phyloP scores from a whole-genome alignment of 257 asterid species.

The Lavandula angustifolia region DNA sequence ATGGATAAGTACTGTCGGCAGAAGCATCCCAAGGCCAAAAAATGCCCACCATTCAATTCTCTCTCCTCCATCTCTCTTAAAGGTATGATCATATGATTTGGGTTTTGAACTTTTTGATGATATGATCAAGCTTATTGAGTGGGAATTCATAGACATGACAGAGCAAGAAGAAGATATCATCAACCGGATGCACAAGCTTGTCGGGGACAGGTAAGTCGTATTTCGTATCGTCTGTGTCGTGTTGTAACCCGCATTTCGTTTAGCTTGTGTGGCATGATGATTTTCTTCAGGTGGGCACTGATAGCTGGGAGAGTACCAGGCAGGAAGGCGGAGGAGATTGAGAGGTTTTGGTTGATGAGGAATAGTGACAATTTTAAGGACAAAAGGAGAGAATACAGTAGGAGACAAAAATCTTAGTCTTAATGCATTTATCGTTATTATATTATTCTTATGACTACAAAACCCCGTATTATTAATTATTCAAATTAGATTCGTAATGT shows the following conservation, averaged over 20 bases:
- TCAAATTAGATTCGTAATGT: too few relatives aligned
- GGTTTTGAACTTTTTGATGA: background rate
- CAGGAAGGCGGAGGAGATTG: conserved; percentile 65
- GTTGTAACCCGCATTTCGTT: background rate
- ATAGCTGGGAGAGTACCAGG: conserved; percentile 82
- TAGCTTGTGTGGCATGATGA: too few relatives aligned
- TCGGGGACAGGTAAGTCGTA: conserved; percentile 61
- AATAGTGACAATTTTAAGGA: conserved; percentile 41
- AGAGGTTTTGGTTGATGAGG: conserved; percentile 76
- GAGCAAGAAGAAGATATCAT: conserved; percentile 72
- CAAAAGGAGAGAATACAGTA: conserved; percentile 22
- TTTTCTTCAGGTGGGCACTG: conserved; percentile 54
- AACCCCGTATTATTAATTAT: too few relatives aligned
- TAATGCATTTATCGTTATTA: too few relatives aligned
- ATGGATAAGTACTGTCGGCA: conserved; percentile 36
- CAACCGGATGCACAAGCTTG: conserved; percentile 72
- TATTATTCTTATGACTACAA: too few relatives aligned
- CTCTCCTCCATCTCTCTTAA: background rate
- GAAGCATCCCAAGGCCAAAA: conserved; percentile 27
- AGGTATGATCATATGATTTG: too few relatives aligned
- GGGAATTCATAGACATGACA: conserved; percentile 65
- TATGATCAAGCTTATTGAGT: conserved; percentile 31
- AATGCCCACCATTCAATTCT: background rate
- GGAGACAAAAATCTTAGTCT: conserved; percentile 12
- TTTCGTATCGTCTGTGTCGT: too few relatives aligned